A percentile compares a stretch with the other conserved stretches of the same genome.
Evolutionary conservation across 2,329 filamentous ascomycete genomes (phyloP).

Genomic region (Cladosporium sp.): DNA sequence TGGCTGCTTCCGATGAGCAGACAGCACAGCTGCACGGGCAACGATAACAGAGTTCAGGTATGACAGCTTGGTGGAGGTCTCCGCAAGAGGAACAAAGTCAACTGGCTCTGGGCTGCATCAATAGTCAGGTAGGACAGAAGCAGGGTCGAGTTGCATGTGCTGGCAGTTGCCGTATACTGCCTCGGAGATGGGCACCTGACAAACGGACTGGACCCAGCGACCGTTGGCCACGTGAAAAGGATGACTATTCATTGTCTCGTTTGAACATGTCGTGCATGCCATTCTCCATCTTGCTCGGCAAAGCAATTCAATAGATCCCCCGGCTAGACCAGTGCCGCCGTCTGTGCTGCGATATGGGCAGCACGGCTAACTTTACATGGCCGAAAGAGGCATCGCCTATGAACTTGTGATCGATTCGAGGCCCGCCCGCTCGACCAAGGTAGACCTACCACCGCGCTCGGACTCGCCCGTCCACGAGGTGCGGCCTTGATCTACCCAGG

Average conservation of each 20-base stretch:
- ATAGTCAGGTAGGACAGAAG: background rate
- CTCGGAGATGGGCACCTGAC: background rate
- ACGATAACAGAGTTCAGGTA: background rate
- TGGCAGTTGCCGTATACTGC: background rate
- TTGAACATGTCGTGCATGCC: background rate
- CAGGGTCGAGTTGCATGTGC: background rate
- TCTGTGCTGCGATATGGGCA: background rate
- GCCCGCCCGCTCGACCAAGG: background rate
- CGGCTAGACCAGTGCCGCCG: conserved; percentile 4
- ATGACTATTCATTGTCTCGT: background rate
- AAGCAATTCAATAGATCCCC: background rate
- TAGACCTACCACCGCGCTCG: background rate
- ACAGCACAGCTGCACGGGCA: background rate
- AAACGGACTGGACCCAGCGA: background rate
- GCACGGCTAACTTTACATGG: background rate
- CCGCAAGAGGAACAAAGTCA: background rate
- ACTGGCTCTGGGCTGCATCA: background rate
- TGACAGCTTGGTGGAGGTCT: background rate
- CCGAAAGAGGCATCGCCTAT: background rate
- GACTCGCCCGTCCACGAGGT: background rate
- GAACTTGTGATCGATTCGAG: background rate
- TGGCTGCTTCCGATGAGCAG: background rate
- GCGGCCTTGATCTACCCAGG: background rate
- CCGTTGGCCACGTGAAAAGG: background rate
- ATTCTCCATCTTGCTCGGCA: background rate